A percentile compares a stretch with the other conserved stretches of the same genome.
These are phyloP conservation scores for Lachnellula subtilissima DNA, from an alignment of 2,329 filamentous ascomycete species.

Conservation along the genomic window DNA sequence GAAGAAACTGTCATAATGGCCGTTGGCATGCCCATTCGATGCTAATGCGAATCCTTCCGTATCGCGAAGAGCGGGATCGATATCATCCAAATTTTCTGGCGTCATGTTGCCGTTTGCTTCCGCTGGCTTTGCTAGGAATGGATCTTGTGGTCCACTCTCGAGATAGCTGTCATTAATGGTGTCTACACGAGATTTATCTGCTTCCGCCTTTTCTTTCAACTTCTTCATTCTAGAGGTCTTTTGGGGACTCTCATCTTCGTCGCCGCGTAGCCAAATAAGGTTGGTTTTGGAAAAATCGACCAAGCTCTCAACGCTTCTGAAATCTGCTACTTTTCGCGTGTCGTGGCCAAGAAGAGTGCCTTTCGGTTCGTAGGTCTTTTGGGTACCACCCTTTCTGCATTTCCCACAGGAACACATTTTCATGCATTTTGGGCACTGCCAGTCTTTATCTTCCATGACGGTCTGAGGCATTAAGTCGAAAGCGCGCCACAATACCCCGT, in stretches of 20 bases:
- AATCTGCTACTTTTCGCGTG: slow-evolving; percentile 83
- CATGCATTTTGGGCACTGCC: slow-evolving; percentile 84
- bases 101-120: slow-evolving; percentile 1
- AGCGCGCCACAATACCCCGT: slow-evolving; percentile 84
- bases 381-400: slow-evolving; percentile 64
- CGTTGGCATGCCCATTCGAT: slow-evolving; percentile 6
- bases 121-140: slow-evolving; percentile 7
- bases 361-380: slow-evolving; percentile 77
- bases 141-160: slow-evolving; percentile 9
- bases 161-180: slow-evolving; percentile 21
- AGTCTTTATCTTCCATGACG: slow-evolving; percentile 73
- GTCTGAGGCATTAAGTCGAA: slow-evolving; percentile 85
- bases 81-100: slow-evolving; percentile 20
- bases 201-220: slow-evolving; percentile 31
- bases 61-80: slow-evolving; percentile 27
- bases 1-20: slow-evolving; percentile 6
- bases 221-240: slow-evolving; percentile 35
- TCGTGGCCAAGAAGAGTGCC: slow-evolving; percentile 87
- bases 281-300: slow-evolving; percentile 92
- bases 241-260: slow-evolving; percentile 42
- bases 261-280: slow-evolving; percentile 69
- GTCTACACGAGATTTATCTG: slow-evolving; percentile 27
- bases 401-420: slow-evolving; percentile 81
- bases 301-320: slow-evolving; percentile 81
- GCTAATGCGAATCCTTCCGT: neutral